These are phyloP conservation scores for Stephania cephalantha DNA, from an alignment of 164 flowering plant genomes.

Conservation along the genomic window DNA sequence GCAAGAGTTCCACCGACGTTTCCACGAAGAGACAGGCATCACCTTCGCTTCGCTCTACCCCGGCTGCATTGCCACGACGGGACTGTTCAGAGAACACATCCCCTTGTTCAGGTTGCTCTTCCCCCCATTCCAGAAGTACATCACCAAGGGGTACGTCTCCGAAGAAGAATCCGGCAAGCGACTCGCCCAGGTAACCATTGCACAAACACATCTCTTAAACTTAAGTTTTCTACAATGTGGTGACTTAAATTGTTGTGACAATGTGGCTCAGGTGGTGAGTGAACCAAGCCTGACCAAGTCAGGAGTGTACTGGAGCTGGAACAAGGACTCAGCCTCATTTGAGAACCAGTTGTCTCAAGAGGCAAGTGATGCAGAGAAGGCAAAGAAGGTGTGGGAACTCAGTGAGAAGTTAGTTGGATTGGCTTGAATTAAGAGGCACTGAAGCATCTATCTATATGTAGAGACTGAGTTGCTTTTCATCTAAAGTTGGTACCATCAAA, in stretches of 20 bases:
- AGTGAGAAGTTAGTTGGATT: constrained; percentile 96
- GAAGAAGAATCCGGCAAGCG: constrained; percentile 87
- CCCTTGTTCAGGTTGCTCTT: constrained; percentile 86
- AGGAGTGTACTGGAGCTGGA: constrained; percentile 99
- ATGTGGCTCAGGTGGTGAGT: constrained; percentile 59
- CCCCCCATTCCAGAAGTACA: constrained; percentile 99
- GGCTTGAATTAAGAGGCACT: constrained; percentile 33
- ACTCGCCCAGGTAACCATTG: constrained; percentile 65
- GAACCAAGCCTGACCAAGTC: constrained; percentile 95
- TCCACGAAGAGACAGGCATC: constrained; percentile 90
- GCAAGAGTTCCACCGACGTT: constrained; percentile 97
- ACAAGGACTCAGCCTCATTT: constrained; percentile 78
- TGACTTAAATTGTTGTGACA: neutral
- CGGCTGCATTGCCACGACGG: constrained; percentile 95
- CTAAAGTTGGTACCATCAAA: neutral
- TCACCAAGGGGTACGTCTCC: constrained; percentile 92
- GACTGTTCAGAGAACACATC: constrained; percentile 86
- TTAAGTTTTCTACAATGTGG: neutral
- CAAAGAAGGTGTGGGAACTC: constrained; percentile 86
- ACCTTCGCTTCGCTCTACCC: constrained; percentile 94
- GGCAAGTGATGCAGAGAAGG: constrained; percentile 89
- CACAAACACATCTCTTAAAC: neutral
- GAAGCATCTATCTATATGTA: neutral
- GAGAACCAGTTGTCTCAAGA: constrained; percentile 93
- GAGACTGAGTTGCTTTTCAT: neutral